Conservation (phyloP, 768 basidiomycete genomes). For the Serendipita sp. region DNA sequence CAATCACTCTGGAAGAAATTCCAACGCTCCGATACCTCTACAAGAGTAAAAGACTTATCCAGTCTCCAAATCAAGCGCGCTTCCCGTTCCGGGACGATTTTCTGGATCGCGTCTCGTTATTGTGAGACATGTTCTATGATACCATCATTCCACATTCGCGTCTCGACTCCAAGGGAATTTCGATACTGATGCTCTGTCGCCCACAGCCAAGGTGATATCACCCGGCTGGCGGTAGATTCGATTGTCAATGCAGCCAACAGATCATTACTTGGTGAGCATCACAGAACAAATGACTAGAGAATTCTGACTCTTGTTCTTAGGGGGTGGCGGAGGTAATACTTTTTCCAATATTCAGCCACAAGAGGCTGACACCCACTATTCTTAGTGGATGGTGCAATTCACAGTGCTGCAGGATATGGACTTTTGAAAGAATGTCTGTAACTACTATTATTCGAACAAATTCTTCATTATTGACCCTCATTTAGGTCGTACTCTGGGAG, state of each 20-base stretch:
- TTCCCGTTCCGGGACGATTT: constrained; percentile 24
- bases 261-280: constrained; percentile 39
- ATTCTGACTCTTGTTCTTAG: constrained; percentile 21
- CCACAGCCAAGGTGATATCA: constrained; percentile 63
- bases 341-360: background rate
- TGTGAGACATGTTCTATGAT: constrained; percentile 27
- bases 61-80: constrained; percentile 18
- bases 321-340: constrained; percentile 56
- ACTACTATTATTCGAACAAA: background rate
- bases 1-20: constrained; percentile 19
- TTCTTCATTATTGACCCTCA: background rate
- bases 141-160: background rate
- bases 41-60: constrained; percentile 23
- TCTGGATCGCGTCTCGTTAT: constrained; percentile 47
- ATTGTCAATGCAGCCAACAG: constrained; percentile 76
- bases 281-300: background rate
- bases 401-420: constrained; percentile 49
- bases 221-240: constrained; percentile 46
- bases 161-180: background rate
- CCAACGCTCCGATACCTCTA: constrained; percentile 42
- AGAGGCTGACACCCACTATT: too few relatives aligned
- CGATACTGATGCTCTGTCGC: background rate
- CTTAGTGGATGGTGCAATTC: constrained; percentile 70
- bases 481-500: constrained; percentile 44
- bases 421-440: constrained; percentile 52